These are phyloP conservation scores for Cutaneotrichosporon daszewskae DNA, from an alignment of 1,284 basidiomycete species.

Conservation along the genomic window DNA sequence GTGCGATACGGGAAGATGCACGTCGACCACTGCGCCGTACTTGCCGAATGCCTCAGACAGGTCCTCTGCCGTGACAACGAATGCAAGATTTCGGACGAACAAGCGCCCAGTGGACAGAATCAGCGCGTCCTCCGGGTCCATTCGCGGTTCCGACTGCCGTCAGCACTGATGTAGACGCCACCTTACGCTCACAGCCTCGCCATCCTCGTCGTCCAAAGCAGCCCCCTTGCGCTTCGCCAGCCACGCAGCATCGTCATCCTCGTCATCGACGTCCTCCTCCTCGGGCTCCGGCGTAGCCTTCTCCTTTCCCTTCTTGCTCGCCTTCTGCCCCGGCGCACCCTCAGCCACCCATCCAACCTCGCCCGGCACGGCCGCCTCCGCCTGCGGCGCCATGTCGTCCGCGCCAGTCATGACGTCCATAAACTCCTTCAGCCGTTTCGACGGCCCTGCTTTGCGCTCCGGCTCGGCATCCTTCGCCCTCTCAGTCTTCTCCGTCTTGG, in stretches of 20 bases:
- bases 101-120: constrained; percentile 75
- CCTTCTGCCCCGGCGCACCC: constrained; percentile 23
- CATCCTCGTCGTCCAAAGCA: constrained; percentile 12
- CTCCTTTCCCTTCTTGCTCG: constrained; percentile 58
- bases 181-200: constrained; percentile 11
- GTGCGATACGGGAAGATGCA: constrained; percentile 71
- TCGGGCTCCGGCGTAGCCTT: constrained; percentile 23
- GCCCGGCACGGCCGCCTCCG: constrained; percentile 22
- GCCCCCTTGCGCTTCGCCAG: constrained; percentile 53
- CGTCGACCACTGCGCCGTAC: constrained; percentile 70
- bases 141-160: constrained; percentile 5
- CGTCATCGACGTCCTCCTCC: constrained; percentile 35
- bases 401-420: constrained; percentile 47
- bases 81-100: constrained; percentile 87
- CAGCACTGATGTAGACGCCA: neutral
- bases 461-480: constrained; percentile 8
- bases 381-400: constrained; percentile 47
- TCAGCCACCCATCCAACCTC: constrained; percentile 32
- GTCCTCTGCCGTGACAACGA: constrained; percentile 71
- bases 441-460: constrained; percentile 46
- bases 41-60: constrained; percentile 62
- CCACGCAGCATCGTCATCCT: constrained; percentile 64
- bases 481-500: constrained; percentile 9
- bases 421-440: constrained; percentile 60
- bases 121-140: constrained; percentile 51